phyloP scores from a whole-genome alignment of 2,329 filamentous ascomycete genomes.

The Epichloe gansuensis region DNA sequence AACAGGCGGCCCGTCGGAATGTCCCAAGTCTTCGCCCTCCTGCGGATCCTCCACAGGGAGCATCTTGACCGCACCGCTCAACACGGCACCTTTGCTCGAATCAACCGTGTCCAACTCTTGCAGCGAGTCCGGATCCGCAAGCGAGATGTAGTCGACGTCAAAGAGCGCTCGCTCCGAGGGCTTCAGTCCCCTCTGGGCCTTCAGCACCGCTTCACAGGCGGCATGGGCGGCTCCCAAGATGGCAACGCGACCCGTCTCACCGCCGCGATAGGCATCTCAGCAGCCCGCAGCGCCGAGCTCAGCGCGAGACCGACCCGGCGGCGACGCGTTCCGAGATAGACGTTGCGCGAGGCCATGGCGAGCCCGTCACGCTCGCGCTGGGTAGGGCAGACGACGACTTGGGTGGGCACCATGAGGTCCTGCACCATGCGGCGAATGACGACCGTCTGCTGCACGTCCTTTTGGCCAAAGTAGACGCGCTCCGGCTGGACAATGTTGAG shows the following conservation, averaged over 20 bases:
- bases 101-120: conserved; percentile 66
- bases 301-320: conserved; percentile 62
- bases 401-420: conserved; percentile 70
- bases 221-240: conserved; percentile 61
- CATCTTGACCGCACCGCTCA: conserved; percentile 90
- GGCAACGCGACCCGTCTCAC: conserved; percentile 39
- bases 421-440: conserved; percentile 76
- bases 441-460: conserved; percentile 93
- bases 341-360: conserved; percentile 84
- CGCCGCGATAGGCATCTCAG: conserved; percentile 52
- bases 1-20: conserved; percentile 59
- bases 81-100: conserved; percentile 56
- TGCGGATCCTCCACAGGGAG: conserved; percentile 59
- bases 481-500: conserved; percentile 45
- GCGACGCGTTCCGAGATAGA: conserved; percentile 71
- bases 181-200: conserved; percentile 48
- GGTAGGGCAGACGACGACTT: conserved; percentile 64
- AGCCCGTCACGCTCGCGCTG: conserved; percentile 68
- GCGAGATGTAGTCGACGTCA: conserved; percentile 83
- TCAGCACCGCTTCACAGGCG: conserved; percentile 40
- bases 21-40: conserved; percentile 63
- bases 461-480: conserved; percentile 84
- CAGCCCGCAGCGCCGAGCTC: conserved; percentile 52
- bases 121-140: conserved; percentile 75
- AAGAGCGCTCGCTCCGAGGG: conserved; percentile 54